Base-by-base conservation (phyloP, 768 basidiomycete genomes). In the Tulasnella sp. region DNA sequence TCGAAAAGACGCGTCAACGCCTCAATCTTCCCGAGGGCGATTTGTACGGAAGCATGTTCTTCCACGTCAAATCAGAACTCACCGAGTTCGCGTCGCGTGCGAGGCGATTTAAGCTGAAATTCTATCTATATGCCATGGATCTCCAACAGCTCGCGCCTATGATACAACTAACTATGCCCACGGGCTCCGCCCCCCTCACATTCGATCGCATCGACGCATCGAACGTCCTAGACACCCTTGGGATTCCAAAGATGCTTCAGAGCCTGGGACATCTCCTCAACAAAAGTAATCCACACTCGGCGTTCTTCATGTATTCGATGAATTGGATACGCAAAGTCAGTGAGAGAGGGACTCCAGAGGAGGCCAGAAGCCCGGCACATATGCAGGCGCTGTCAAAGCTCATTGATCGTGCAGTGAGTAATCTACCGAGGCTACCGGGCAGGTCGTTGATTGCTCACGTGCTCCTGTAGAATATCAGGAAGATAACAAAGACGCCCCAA, bases 131-230 rank as follows among this genome's bases (percentile, higher is more conserved):
- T 24, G 49, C 58, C 61, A 71, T 67, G 42, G 75, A 80, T 56
- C 8, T 54, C n/a, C 53, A 21, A 2, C 27, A 17, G 71, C 78
- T 4, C n/a, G n/a, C n/a, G 67, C 69, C 30, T 58, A 70, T 11
- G 72, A 80, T 22, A 71, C 76, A 0, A 70, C 51, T 69, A 30
- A 3, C 63, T 0, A 27, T 53, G 2, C 65, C 49, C 25, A 67
- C 65, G 7, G 34, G 73, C 31, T 65, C 70, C 1, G 8, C 68
- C 0, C 63, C 66, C 0, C 63, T 59, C 11, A 60, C 63, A 21
- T 79, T 78, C 52, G 75, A 79, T 61, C 72, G 78, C 0, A 73
- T 79, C 46, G 72, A 76, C 19, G 74, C 76, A 7, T 78, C 78
- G 2, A 79, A 78, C 59, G 75, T 77, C 41, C 53, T 76, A 55